Evolutionary conservation across 495 filamentous ascomycete species (phyloP).

Genomic region (Podospora pseudocomata): DNA sequence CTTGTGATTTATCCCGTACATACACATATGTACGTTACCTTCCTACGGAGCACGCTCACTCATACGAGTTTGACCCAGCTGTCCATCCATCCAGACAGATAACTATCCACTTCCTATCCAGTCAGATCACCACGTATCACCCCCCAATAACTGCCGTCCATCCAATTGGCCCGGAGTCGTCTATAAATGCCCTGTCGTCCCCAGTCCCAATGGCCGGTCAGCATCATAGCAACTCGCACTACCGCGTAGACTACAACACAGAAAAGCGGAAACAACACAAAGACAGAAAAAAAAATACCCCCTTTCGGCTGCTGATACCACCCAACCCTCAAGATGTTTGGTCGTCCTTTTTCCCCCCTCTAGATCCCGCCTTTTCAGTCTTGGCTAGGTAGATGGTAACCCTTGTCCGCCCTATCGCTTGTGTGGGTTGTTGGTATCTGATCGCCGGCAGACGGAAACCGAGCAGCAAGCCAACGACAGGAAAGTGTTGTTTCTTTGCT

Average conservation of each 20-base stretch:
- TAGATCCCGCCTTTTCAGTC: not conserved
- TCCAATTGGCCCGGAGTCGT: not conserved
- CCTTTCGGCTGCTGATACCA: not conserved
- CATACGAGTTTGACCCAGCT: too few relatives aligned
- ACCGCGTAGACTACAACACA: not conserved
- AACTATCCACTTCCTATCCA: not conserved
- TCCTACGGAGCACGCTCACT: too few relatives aligned
- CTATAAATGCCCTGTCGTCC: not conserved
- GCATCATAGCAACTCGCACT: not conserved
- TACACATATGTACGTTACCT: too few relatives aligned
- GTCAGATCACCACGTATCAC: not conserved
- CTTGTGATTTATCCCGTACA: too few relatives aligned
- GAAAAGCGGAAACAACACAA: not conserved
- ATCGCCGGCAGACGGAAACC: not conserved
- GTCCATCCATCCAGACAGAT: not conserved
- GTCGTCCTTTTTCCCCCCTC: not conserved
- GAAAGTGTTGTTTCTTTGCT: not conserved
- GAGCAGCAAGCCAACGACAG: not conserved
- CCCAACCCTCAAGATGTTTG: not conserved
- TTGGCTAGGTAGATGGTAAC: too few relatives aligned
- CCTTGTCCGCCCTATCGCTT: not conserved
- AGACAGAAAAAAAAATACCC: not conserved
- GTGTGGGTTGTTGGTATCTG: not conserved
- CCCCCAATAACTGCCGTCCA: not conserved
- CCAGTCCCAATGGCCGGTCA: not conserved